Percentiles rank a stretch among this genome's conserved stretches.
Conservation (phyloP, 2,329 filamentous ascomycete species). For the Colletotrichum acutatum region DNA sequence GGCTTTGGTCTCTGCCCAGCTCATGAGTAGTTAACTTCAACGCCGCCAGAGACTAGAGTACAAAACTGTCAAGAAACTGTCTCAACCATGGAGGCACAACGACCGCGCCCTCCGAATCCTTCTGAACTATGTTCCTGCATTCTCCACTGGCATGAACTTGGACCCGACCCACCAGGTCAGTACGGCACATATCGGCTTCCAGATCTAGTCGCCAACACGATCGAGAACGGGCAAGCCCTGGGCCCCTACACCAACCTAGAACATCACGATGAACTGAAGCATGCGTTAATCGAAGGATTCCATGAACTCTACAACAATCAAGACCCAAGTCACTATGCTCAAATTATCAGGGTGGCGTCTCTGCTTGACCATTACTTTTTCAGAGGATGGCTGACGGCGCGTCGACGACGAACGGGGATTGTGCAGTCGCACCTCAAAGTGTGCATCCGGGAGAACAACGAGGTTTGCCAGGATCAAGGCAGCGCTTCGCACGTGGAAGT, state of each 20-base stretch:
- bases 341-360: not conserved
- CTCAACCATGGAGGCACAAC: not conserved
- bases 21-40: not conserved
- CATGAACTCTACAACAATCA: conserved; percentile 15
- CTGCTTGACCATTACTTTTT: conserved; percentile 20
- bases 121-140: not conserved
- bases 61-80: not conserved
- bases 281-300: not conserved
- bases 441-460: not conserved
- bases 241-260: not conserved
- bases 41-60: not conserved
- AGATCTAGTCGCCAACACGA: not conserved
- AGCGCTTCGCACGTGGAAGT: not conserved
- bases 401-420: too few species aligned
- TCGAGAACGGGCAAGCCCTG: not conserved
- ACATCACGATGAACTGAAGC: not conserved
- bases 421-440: not conserved
- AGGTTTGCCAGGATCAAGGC: not conserved
- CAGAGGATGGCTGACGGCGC: conserved; percentile 4
- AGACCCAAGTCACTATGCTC: not conserved
- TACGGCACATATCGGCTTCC: not conserved
- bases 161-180: not conserved
- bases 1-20: not conserved
- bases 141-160: not conserved
- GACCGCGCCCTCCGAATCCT: not conserved